Evolutionary conservation across 2,329 filamentous ascomycete genomes (phyloP), one percentile per base, ranked within the genome.

Genomic region (Sporothrix pallida): DNA sequence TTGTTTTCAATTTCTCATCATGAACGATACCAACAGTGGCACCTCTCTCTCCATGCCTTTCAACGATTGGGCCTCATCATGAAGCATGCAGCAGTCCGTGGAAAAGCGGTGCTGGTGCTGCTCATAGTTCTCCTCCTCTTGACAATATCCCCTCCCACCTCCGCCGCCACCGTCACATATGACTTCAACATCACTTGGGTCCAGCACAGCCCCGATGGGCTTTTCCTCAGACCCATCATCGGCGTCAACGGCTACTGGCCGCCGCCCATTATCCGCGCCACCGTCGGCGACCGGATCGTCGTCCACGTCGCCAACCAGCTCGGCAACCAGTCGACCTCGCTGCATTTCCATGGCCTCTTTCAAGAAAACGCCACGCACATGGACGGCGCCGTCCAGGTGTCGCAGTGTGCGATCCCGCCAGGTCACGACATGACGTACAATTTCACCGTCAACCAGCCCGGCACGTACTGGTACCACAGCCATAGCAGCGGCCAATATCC

Each of bases 401-500:
- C 90, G 0, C 92, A 94, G 79, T 93, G 91, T 75, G 80, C 85
- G 1, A 91, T 94, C 73, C 83, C 85, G 0, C 87, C 91, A 0
- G 92, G 91, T 2, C 82, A 83, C 17, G 86, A 83, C 4, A 90
- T 94, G 77, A 89, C 86, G 1, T 94, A 93, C 80, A 88, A 91
- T 78, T 92, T 93, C 10, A 20, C 73, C 42, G 23, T 69, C 54
- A 75, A 81, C 78, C 81, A 75, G 58, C 50, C 90, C 0, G 92
- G 92, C 20, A 93, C 91, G 0, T 94, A 92, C 80, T 94, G 92
- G 92, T 94, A 94, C 76, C 91, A 93, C 79, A 91, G 89, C 1
- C 91, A 93, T 79, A 85, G 86, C 46, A 84, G 85, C 75, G 89
- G 87, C n/a, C 91, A 93, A 79, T 93, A 93, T 75, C 89, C 91